Evolutionary conservation across 495 filamentous ascomycete genomes (phyloP), one percentile per base, ranked within the genome.

Genomic region (Letharia columbiana): DNA sequence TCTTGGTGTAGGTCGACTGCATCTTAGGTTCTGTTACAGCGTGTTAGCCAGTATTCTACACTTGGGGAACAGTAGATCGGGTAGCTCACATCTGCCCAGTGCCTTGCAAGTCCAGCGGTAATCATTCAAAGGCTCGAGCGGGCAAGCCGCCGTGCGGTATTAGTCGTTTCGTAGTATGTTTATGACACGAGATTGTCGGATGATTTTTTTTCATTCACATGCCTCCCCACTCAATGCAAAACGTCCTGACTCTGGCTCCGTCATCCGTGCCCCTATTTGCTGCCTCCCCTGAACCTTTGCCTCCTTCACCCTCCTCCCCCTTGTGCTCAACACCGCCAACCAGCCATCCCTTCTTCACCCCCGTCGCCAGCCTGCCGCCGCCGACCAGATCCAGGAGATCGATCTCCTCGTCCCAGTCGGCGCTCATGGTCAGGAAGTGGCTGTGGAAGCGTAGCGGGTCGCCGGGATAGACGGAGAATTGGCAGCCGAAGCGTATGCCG

Each of bases 401-500:
- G 61, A 98, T 84, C 72, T 93, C 83, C 69, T 97, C 82, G 67
- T 98, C 89, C 91, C 91, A 97, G 10, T 84, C 89, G 60, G 87
- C 81, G 40, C 88, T 84, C 28, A 85, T 86, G 35, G 86, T 89
- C 64, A 96, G 76, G 73, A 96, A 98, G 74, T 98, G 94, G 44
- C 89, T 90, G 75, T 98, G 94, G 76, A 93, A 98, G 13, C 95
- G 88, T 39, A 98, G 78, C 1, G 94, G 90, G 75, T 98, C 94
- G 42, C 95, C 95, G 0, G 94, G 94, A 72, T 98, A 98, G 2
- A 92, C 92, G 65, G 89, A 88, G 77, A 91, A 96, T 72, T 96
- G 86, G 71, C 91, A 95, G 42, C 94, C 94, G 71, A 98, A 98
- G 37, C 94, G 90, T 40, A 98, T 80, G 12, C 95, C 94, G 2